Base-by-base conservation (phyloP, 2,329 filamentous ascomycete species). In the Cryoendolithus antarcticus region DNA sequence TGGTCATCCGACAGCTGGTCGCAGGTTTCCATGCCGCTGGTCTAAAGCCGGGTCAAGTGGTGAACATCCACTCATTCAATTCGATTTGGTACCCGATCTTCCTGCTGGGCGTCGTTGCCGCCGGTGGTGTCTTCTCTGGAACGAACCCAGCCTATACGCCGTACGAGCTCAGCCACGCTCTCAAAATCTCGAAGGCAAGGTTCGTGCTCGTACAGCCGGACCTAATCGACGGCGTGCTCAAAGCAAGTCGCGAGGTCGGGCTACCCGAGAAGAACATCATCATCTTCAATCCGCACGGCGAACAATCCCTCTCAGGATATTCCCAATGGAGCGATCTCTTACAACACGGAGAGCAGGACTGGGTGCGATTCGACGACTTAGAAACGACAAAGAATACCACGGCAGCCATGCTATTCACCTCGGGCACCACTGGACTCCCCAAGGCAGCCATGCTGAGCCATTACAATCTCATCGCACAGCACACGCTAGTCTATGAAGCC, bases 391-490 rank as follows among this genome's bases (percentile, higher is more conserved):
- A 60, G 46, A 61, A 52, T 43, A 77, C 66, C 3, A 61, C 58
- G 6, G 74, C 62, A n/a, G 69, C 54, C 45, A 62, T 62, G 45
- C 57, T 62, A 4, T 76, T 74, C 46, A 75, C 67, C 46, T 72
- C 66, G 37, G 75, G 75, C 1, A 79, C 75, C 0, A 77, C 74
- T 0, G 54, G 55, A 3, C 54, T 77, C 2, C 80, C 80, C 0
- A 80, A 80, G 50, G 73, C 71, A 0, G 69, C 71, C 9, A 65
- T 66, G 44, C 50, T 77, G 32, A 71, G 71, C 0, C 77, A 80
- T 50, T 59, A 62, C 40, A 77, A 77, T 47, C 59, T 76, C 21
- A 62, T 74, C 19, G 69, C 73, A 0, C 66, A 75, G 48, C 68
- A 74, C 50, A 65, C 63, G 4, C 48, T 72, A 6, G 59, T 69